Conservation (phyloP, 805 yeast genomes). For the Candida odintsovae region DNA sequence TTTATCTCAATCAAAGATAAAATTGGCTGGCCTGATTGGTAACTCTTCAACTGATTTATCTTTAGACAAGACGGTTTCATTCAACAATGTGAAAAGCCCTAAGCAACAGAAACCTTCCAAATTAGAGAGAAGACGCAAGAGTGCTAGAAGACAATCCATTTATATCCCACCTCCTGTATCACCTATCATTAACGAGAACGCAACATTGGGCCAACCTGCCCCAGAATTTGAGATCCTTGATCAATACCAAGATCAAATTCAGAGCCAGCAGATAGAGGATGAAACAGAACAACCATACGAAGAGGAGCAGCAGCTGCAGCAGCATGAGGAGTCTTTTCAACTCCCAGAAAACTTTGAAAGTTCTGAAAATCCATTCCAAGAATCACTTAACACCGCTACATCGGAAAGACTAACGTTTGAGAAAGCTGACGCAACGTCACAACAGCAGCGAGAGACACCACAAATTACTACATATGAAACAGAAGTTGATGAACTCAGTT, state of each 20-base stretch:
- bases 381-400: neutral
- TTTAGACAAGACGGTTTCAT: constrained; percentile 22
- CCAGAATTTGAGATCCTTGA: neutral
- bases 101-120: constrained; percentile 9
- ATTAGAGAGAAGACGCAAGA: constrained; percentile 30
- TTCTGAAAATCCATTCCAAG: neutral
- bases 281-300: neutral
- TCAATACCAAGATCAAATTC: neutral
- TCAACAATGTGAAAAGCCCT: constrained; percentile 21
- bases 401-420: neutral
- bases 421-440: neutral
- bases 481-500: constrained; percentile 7
- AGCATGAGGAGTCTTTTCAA: constrained; percentile 1
- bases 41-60: constrained; percentile 6
- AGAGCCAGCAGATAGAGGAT: neutral
- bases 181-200: neutral
- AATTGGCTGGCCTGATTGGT: constrained; percentile 6
- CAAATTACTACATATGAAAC: neutral
- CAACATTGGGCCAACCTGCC: neutral
- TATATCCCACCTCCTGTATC: constrained; percentile 26
- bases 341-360: neutral
- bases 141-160: constrained; percentile 36
- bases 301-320: constrained; percentile 1
- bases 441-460: neutral
- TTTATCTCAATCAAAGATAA: constrained; percentile 17